phyloP scores from a whole-genome alignment of 2,329 filamentous ascomycete species.

The Trichoderma brevicompactum region DNA sequence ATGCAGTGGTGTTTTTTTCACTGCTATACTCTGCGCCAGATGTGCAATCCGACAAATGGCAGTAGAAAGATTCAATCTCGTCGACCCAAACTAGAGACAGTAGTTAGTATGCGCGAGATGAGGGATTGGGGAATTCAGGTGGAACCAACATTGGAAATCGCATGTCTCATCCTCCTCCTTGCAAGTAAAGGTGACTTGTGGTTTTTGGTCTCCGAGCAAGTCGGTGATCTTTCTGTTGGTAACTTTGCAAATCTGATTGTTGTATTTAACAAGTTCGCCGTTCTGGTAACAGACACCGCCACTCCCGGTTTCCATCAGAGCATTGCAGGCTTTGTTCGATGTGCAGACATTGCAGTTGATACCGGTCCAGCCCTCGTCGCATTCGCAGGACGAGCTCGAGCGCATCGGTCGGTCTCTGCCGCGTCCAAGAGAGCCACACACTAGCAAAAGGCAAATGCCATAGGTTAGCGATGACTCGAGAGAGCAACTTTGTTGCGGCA shows the following conservation, averaged over 20 bases:
- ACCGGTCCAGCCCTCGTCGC: conserved; percentile 90
- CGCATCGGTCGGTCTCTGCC: conserved; percentile 79
- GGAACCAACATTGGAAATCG: conserved; percentile 84
- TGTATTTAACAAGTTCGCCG: conserved; percentile 88
- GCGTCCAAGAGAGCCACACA: conserved; percentile 86
- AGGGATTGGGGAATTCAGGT: not conserved
- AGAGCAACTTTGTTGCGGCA: not conserved
- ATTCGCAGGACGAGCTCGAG: conserved; percentile 73
- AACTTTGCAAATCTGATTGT: conserved; percentile 97
- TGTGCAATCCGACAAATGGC: conserved; percentile 79
- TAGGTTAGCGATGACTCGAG: not conserved
- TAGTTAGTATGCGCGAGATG: conserved; percentile 25
- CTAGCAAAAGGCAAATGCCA: conserved; percentile 41
- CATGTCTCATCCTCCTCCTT: conserved; percentile 74
- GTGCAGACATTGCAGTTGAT: conserved; percentile 98
- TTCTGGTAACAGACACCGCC: conserved; percentile 91
- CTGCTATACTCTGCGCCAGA: conserved; percentile 71
- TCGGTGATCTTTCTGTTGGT: conserved; percentile 93
- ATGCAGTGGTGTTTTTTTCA: conserved; percentile 77
- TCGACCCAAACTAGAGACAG: conserved; percentile 81
- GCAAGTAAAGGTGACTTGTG: conserved; percentile 94
- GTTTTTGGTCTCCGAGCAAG: conserved; percentile 80
- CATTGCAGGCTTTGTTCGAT: conserved; percentile 79
- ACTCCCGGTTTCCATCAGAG: conserved; percentile 80
- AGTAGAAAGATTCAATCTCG: conserved; percentile 93